Evolutionary conservation across 2,329 filamentous ascomycete species (phyloP), one percentile per base, ranked within the genome.

Genomic region (Corynespora cassiicola): DNA sequence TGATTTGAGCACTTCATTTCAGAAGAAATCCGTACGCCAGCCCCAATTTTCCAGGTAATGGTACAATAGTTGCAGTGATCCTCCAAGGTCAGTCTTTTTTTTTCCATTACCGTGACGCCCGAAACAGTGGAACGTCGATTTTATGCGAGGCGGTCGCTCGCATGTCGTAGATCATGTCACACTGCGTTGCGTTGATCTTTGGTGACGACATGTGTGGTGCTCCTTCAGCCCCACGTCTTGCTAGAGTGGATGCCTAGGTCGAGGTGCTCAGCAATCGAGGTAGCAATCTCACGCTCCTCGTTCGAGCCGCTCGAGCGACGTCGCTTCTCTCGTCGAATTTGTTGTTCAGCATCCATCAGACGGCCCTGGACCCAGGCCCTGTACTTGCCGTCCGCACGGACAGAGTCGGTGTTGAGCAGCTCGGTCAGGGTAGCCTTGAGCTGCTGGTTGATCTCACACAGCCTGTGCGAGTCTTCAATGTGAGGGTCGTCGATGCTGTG

Each of bases 381-480:
- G 42, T 65, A 63, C 42, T 69, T 69, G 1, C 64, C 56, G 56
- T 80, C 76, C 7, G 63, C 55, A 25, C 69, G 70, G 3, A 78
- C 76, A 25, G 69, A 70, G 11, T 76, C 73, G 30, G 75, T 78
- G 47, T 80, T 80, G 36, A 81, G 61, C 2, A 81, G 63, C 41
- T 78, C 75, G 8, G 76, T 80, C 31, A 81, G 66, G 7, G 75
- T 78, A 14, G 67, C 69, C 50, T 80, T 79, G 60, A 79, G 78
- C 47, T 77, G 73, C 33, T 75, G 67, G 47, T 77, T 79, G 58
- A 78, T 69, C 26, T 75, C 63, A 42, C 68, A 70, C n/a, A 78
- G 58, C 44, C 71, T 71, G 57, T 70, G 58, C 52, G 74, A 55
- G 70, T 77, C 65, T 49, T 69, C 46, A 23, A 53, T 52, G 47